Base-by-base conservation (phyloP, 495 filamentous ascomycete species). In the Haplographium delicatum region DNA sequence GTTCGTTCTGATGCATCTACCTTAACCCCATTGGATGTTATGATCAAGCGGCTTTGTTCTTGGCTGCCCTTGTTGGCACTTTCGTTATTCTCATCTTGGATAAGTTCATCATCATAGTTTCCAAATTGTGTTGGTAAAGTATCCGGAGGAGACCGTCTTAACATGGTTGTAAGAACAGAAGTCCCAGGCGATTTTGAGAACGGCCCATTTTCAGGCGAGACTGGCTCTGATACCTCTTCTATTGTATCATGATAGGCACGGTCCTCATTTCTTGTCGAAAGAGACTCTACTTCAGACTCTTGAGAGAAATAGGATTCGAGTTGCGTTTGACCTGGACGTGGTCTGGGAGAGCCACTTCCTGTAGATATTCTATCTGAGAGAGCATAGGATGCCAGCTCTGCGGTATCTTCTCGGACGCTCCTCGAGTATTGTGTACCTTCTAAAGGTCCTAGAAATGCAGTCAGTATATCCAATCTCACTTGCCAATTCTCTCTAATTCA, bases 331-430 rank as follows among this genome's bases (percentile, higher is more conserved):
- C 25, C 13, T 31, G 42, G 23, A 9, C 50, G 33, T 18, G 31
- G 46, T 5, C 45, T 46, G 10, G 54, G 33, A 11, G 47, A 15
- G 57, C 45, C 16, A 40, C 50, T 55, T 25, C 30, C 51, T 33
- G 42, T 24, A 4, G 59, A 62, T 23, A 19, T 45, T 45, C 45
- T 73, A 58, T 83, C 80, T 44, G 85, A 88, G 26, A 96, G 73
- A n/a, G 86, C 86, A 56, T 87, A 87, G 5, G 79, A 88, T 20
- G 93, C 91, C 27, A 98, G 78, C 63, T 95, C 88, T 26, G 89
- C 89, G 1, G 93, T 95, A 61, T 95, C 83, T 63, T 95, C 87
- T 46, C 93, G 83, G 10, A 98, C 86, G 50, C 80, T 85, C 35
- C 81, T 76, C 19, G 85, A 81, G 67, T 87, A 86, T 47, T 85